Conservation (phyloP, 2,329 filamentous ascomycete species). For the Microcyclospora pomicola region DNA sequence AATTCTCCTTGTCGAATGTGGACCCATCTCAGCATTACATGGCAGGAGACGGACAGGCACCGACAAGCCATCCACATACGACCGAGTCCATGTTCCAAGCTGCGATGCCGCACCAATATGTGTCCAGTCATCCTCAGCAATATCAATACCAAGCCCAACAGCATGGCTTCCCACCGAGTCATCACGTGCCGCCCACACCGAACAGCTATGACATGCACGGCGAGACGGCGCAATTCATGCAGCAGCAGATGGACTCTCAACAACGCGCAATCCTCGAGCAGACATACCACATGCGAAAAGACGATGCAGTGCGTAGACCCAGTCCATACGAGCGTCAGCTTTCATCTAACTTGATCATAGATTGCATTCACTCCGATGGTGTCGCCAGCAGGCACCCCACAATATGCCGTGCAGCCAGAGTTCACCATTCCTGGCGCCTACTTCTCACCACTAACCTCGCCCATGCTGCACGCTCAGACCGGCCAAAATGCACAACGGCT, state of each 20-base stretch:
- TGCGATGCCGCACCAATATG: slow-evolving; percentile 10
- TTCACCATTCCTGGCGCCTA: slow-evolving; percentile 57
- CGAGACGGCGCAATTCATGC: slow-evolving; percentile 42
- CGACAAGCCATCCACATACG: slow-evolving; percentile 9
- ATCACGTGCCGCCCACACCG: slow-evolving; percentile 59
- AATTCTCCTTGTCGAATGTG: slow-evolving; percentile 10
- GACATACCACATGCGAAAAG: slow-evolving; percentile 51
- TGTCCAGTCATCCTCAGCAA: slow-evolving; percentile 12
- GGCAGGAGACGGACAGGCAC: slow-evolving; percentile 3
- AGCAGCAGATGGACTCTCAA: slow-evolving; percentile 33
- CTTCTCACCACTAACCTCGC: slow-evolving; percentile 73
- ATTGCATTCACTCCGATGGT: slow-evolving; percentile 58
- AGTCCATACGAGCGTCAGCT: background rate
- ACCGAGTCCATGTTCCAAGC: slow-evolving; percentile 15
- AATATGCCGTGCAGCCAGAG: slow-evolving; percentile 44
- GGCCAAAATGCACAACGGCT: slow-evolving; percentile 28
- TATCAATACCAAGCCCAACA: slow-evolving; percentile 27
- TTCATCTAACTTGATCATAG: slow-evolving; percentile 4
- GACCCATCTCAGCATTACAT: slow-evolving; percentile 8
- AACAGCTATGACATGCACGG: slow-evolving; percentile 65
- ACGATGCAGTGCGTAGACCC: slow-evolving; percentile 46
- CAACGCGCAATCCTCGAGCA: slow-evolving; percentile 52
- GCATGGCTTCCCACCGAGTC: slow-evolving; percentile 34
- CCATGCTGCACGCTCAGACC: slow-evolving; percentile 60
- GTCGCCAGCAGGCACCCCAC: slow-evolving; percentile 70